Percentiles rank a stretch among this genome's conserved stretches.
phyloP scores from a whole-genome alignment of 352 stramenopile species.

The Globisporangium middletonii region DNA sequence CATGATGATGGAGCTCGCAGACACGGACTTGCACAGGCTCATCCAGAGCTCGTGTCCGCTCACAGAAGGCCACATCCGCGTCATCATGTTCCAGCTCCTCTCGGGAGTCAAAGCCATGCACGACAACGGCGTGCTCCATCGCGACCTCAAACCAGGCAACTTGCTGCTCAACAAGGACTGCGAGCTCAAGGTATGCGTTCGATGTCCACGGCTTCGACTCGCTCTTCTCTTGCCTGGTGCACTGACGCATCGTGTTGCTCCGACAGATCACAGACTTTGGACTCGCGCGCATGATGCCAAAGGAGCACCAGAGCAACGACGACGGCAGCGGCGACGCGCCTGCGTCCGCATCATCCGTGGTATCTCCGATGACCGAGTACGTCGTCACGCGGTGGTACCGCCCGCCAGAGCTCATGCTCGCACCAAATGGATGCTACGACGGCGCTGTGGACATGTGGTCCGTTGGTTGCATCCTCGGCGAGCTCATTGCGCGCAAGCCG shows the following conservation, averaged over 20 bases:
- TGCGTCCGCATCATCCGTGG: constrained; percentile 12
- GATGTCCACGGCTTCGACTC: no score
- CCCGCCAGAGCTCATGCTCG: constrained; percentile 88
- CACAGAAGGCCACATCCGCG: constrained; percentile 72
- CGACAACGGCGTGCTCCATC: constrained; percentile 90
- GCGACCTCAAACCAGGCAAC: constrained; percentile 94
- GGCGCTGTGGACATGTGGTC: constrained; percentile 85
- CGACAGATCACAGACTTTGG: constrained; percentile 92
- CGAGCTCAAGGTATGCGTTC: constrained; percentile 54
- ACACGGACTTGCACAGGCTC: constrained; percentile 90
- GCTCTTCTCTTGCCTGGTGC: no score
- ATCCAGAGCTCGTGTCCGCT: constrained; percentile 87
- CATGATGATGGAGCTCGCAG: constrained; percentile 95
- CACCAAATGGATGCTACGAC: constrained; percentile 86
- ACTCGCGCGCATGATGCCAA: constrained; percentile 82
- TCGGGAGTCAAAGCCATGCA: constrained; percentile 90
- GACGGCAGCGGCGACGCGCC: constrained; percentile 5
- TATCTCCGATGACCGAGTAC: constrained; percentile 87
- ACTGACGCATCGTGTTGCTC: no score
- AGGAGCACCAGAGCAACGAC: constrained; percentile 24
- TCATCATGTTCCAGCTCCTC: constrained; percentile 85
- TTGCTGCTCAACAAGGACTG: constrained; percentile 91
- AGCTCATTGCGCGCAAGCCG: constrained; percentile 74
- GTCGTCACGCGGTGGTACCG: constrained; percentile 92
- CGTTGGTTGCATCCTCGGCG: constrained; percentile 91